Conservation (phyloP, 106 monocot genomes). For the Chionographis japonica region DNA sequence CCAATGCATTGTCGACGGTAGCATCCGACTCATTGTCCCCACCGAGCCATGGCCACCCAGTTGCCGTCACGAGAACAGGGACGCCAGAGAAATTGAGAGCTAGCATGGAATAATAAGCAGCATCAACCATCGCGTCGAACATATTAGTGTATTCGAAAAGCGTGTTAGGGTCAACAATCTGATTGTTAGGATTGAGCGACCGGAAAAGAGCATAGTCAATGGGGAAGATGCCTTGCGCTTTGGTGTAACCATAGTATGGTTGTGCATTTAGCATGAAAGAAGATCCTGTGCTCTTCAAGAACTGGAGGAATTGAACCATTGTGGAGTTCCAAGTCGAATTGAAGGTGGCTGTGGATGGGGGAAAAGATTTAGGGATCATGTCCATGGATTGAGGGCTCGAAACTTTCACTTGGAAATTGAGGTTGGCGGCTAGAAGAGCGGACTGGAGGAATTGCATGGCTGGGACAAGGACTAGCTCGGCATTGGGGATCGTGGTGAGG, state of each 20-base stretch:
- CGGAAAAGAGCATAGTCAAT: conserved; percentile 79
- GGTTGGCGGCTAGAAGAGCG: conserved; percentile 77
- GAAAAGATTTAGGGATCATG: conserved; percentile 69
- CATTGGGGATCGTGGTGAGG: conserved; percentile 72
- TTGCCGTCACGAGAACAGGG: conserved; percentile 70
- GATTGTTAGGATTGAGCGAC: conserved; percentile 43
- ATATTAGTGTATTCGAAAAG: conserved; percentile 63
- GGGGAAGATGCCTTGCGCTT: conserved; percentile 66
- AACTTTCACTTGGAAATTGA: conserved; percentile 78
- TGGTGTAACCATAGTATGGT: conserved; percentile 66
- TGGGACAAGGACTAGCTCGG: conserved; percentile 63
- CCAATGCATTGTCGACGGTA: conserved; percentile 72
- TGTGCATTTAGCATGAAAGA: conserved; percentile 91
- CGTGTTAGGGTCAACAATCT: conserved; percentile 84
- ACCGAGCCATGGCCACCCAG: conserved; percentile 84
- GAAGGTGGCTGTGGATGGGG: conserved; percentile 77
- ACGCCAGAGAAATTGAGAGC: conserved; percentile 70
- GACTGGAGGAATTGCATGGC: conserved; percentile 84
- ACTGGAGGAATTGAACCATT: conserved; percentile 61
- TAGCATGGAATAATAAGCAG: conserved; percentile 75
- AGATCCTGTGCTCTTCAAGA: conserved; percentile 77
- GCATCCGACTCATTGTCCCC: conserved; percentile 59
- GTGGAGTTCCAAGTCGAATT: conserved; percentile 75
- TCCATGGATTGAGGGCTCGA: conserved; percentile 75
- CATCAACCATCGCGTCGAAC: conserved; percentile 96